A percentile compares a stretch with the other conserved stretches of the same genome.
These are phyloP conservation scores for Pseudozyma hubeiensis DNA, from an alignment of 1,284 basidiomycete species.

Conservation along the genomic window DNA sequence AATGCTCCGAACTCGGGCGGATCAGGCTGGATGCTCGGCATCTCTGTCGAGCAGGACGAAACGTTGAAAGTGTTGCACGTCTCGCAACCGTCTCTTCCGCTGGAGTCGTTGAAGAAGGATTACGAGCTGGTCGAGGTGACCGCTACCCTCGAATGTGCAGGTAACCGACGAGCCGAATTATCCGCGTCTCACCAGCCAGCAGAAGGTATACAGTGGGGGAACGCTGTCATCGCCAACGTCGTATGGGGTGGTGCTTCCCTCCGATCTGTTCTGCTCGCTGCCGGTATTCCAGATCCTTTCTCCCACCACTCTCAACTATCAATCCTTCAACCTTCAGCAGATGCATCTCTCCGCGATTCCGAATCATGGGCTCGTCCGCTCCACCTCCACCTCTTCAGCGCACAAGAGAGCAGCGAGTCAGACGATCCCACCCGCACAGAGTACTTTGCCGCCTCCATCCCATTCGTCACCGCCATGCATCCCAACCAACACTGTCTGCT, in stretches of 20 bases:
- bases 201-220: conserved; percentile 53
- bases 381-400: conserved; percentile 46
- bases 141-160: conserved; percentile 56
- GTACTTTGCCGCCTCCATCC: conserved; percentile 47
- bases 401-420: conserved; percentile 48
- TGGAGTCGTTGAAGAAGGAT: conserved; percentile 23
- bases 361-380: conserved; percentile 30
- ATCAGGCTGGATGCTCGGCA: conserved; percentile 18
- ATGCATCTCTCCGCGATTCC: conserved; percentile 8
- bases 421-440: conserved; percentile 29
- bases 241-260: conserved; percentile 47
- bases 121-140: conserved; percentile 21
- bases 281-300: conserved; percentile 48
- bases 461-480: conserved; percentile 49
- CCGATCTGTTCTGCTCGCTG: conserved; percentile 35
- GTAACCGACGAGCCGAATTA: conserved; percentile 51
- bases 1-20: not conserved
- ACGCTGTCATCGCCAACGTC: conserved; percentile 51
- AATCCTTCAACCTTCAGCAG: conserved; percentile 28
- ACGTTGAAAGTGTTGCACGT: not conserved
- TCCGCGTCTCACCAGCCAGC: conserved; percentile 22
- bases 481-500: conserved; percentile 50
- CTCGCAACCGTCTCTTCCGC: not conserved
- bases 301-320: conserved; percentile 23
- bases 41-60: conserved; percentile 22